Base-by-base conservation (phyloP, 139 green algal species). In the Volvox reticuliferus region DNA sequence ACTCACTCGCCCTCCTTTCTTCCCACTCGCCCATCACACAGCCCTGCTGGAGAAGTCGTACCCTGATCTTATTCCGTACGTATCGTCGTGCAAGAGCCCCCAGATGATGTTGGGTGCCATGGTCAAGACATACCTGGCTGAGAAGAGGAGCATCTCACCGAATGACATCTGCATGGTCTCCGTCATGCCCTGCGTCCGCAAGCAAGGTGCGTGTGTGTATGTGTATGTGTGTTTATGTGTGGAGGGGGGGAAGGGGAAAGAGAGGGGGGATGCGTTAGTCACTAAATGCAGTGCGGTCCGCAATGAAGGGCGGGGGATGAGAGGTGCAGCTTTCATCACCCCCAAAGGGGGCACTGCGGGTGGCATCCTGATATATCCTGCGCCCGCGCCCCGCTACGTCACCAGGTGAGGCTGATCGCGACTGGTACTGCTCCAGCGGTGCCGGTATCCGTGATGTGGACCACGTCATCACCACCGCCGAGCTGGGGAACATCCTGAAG, bases 61-160 rank as follows among this genome's bases (percentile, higher is more conserved):
- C 88, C 95, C 95, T 0, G 95, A 97, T 82, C 89, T 97, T n/a
- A 96, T 97, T 75, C 95, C 95, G 50, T 93, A 96, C 93, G 83
- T 97, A 5, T 96, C 93, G 24, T 91, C 93, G 33, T 96, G 92
- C 92, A 96, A 97, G 93, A 93, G 82, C 28, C 96, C 96, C 5
- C 96, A 97, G 90, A 96, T 96, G 93, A 97, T 97, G 94, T 37
- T 97, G 76, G 95, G 95, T 28, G 80, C 93, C 12, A 87, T 97
- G 28, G 89, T 97, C 44, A 97, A 97, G 89, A 93, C 92, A 63
- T 96, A 95, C 91, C 95, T 95, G 86, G 92, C 94, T 16, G 63
- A 93, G 68, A 83, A 93, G 88, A 73, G 88, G 20, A 69, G 86
- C 67, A 73, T 92, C 24, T 44, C 62, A 9, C 35, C 95, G 16